Percentiles rank a stretch among this genome's conserved stretches.
These are phyloP conservation scores for Dicorynia guianensis DNA, from an alignment of 306 rosid species.

Conservation along the genomic window DNA sequence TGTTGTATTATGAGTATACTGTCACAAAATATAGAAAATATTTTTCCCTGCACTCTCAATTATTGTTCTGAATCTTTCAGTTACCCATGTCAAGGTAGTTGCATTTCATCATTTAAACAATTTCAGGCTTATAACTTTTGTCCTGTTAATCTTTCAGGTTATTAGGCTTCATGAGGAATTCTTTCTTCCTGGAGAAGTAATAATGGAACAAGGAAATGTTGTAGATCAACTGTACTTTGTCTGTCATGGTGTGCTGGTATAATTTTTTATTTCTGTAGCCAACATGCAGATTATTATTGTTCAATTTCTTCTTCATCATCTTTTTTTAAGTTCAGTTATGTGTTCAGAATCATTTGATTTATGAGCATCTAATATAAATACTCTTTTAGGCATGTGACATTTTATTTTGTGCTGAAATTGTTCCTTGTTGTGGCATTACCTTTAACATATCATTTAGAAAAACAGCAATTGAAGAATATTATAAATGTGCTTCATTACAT, in stretches of 20 bases:
- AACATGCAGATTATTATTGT: constrained; percentile 18
- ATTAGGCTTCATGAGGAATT: constrained; percentile 90
- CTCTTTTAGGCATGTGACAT: not conserved
- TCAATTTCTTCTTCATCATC: constrained; percentile 25
- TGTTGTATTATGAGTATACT: too few species aligned
- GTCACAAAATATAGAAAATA: too few species aligned
- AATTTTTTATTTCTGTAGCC: constrained; percentile 35
- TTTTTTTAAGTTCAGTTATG: constrained; percentile 21
- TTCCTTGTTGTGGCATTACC: constrained; percentile 1
- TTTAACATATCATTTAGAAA: constrained; percentile 19
- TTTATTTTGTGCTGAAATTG: constrained; percentile 2
- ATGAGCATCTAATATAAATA: not conserved
- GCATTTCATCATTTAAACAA: not conserved
- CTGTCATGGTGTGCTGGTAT: constrained; percentile 90
- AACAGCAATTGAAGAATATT: not conserved
- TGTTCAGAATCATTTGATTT: constrained; percentile 22
- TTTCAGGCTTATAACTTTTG: constrained; percentile 26
- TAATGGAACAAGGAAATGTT: constrained; percentile 87
- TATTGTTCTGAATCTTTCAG: too few species aligned
- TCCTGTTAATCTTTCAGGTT: constrained; percentile 61
- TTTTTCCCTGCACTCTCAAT: too few species aligned
- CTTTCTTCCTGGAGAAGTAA: constrained; percentile 93
- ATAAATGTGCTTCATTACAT: constrained; percentile 15
- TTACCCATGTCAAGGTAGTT: constrained; percentile 4
- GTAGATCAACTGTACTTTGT: constrained; percentile 96